Evolutionary conservation across 2,329 filamentous ascomycete species (phyloP), one percentile per base, ranked within the genome.

Genomic region (Decorospora gaudefroyi): DNA sequence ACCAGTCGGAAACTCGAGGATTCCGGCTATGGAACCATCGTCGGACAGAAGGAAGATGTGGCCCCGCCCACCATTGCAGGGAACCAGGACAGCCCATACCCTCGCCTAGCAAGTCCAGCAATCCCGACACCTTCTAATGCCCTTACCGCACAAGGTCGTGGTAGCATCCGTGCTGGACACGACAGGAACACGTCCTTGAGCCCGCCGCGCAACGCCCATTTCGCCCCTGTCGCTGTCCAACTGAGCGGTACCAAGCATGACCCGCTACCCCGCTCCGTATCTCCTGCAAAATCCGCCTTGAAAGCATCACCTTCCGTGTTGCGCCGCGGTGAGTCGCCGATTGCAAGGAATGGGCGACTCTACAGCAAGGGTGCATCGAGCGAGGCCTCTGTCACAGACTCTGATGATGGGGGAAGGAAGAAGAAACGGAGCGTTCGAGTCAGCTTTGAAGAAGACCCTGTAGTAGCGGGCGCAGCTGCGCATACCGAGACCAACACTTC

Each of bases 271-370:
- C 79, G 88, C 33, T 88, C 87, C 4, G 74, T 87, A 8, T 90
- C 87, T 0, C 88, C 88, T 7, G 83, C 83, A 31, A 92, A 92
- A 65, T 90, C 87, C 1, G 87, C 87, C 1, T 63, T 91, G 51
- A 91, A 91, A 64, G 76, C 83, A 19, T 76, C 74, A 1, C 82
- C 81, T 34, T 78, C 82, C 1, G 76, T 79, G 1, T 76, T 74
- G 0, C 51, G 73, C 8, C 65, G 74, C 12, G 69, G 65, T 6
- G 64, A 53, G 25, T 77, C 74, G 12, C 75, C 43, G 61, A 79
- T 58, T 73, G 77, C 51, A 58, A 74, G 22, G 78, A 82, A 40
- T 76, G 83, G 32, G 72, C 78, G 32, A 72, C 77, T 36, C 17
- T 57, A 44, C 61, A 74, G 16, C 77, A 55, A 69, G 65, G 29